Percentiles rank a stretch among this genome's conserved stretches.
Evolutionary conservation across 352 stramenopile genomes (phyloP).

Genomic region (Phytopythium oedochilum): DNA sequence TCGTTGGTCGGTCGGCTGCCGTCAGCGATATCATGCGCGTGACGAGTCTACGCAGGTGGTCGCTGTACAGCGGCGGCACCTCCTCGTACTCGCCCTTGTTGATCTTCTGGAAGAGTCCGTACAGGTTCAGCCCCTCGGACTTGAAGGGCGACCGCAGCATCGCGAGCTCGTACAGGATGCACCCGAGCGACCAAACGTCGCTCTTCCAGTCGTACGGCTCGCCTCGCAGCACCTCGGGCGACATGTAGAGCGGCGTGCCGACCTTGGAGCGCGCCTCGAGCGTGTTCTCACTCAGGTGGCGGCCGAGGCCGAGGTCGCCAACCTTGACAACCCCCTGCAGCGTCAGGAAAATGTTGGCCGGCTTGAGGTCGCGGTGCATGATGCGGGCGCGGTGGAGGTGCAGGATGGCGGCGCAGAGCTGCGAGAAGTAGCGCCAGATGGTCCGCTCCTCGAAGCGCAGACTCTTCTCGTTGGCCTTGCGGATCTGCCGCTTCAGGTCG

Average conservation of each 20-base stretch:
- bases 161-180: conserved; percentile 94
- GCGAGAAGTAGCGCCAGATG: conserved; percentile 93
- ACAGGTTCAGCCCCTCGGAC: conserved; percentile 87
- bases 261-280: conserved; percentile 88
- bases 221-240: conserved; percentile 90
- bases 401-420: conserved; percentile 83
- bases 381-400: conserved; percentile 89
- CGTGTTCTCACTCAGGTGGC: conserved; percentile 77
- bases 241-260: conserved; percentile 95
- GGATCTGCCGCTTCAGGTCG: conserved; percentile 91
- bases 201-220: conserved; percentile 94
- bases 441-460: conserved; percentile 89
- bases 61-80: conserved; percentile 57
- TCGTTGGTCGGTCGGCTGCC: conserved; percentile 47
- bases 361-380: conserved; percentile 94
- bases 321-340: conserved; percentile 90
- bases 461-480: conserved; percentile 83
- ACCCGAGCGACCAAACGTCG: conserved; percentile 95
- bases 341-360: conserved; percentile 93
- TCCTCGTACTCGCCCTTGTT: conserved; percentile 82
- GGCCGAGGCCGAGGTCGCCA: conserved; percentile 71
- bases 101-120: conserved; percentile 91
- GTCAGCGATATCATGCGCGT: conserved; percentile 72
- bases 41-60: conserved; percentile 45
- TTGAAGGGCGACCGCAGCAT: conserved; percentile 95